Conservation (phyloP, 345 rosid genomes). For the Clarkia xantiana region DNA sequence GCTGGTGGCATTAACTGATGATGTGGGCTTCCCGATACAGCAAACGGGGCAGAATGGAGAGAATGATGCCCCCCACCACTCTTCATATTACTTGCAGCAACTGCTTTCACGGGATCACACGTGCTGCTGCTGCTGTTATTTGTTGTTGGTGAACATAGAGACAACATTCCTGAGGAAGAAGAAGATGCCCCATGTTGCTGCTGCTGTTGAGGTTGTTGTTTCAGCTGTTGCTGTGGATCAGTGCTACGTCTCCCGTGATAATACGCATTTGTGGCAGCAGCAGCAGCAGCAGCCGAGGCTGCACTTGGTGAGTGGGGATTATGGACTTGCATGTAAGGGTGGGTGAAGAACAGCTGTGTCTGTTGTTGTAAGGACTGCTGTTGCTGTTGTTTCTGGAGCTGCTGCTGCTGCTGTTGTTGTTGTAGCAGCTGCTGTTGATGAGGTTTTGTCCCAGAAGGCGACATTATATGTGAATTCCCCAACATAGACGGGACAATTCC, state of each 20-base stretch:
- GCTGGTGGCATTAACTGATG: slow-evolving; percentile 49
- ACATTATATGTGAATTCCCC: slow-evolving; percentile 41
- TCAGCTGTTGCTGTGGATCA: slow-evolving; percentile 35
- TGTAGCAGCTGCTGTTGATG: slow-evolving; percentile 38
- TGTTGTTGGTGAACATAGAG: slow-evolving; percentile 37
- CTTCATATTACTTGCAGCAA: slow-evolving; percentile 43
- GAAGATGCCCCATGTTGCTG: slow-evolving; percentile 27
- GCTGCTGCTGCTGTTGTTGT: slow-evolving; percentile 41
- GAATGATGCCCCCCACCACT: slow-evolving; percentile 36
- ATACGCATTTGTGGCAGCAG: slow-evolving; percentile 27
- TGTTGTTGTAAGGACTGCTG: slow-evolving; percentile 42
- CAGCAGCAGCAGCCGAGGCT: slow-evolving; percentile 18
- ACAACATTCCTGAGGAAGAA: slow-evolving; percentile 40
- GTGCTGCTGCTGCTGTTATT: slow-evolving; percentile 21
- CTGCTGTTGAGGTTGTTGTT: slow-evolving; percentile 31
- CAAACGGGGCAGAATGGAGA: slow-evolving; percentile 28
- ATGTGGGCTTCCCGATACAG: slow-evolving; percentile 41
- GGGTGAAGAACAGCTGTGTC: slow-evolving; percentile 41
- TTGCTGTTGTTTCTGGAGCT: slow-evolving; percentile 29
- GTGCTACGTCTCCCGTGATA: slow-evolving; percentile 52
- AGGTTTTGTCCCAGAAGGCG: slow-evolving; percentile 41
- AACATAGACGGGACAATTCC: slow-evolving; percentile 49
- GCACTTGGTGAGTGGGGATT: slow-evolving; percentile 33
- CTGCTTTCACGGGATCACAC: slow-evolving; percentile 68
- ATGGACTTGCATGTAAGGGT: slow-evolving; percentile 40